Percentiles rank a stretch among this genome's conserved stretches.
These are phyloP conservation scores for Acacia acuminata DNA, from an alignment of 306 rosid genomes.

Conservation along the genomic window DNA sequence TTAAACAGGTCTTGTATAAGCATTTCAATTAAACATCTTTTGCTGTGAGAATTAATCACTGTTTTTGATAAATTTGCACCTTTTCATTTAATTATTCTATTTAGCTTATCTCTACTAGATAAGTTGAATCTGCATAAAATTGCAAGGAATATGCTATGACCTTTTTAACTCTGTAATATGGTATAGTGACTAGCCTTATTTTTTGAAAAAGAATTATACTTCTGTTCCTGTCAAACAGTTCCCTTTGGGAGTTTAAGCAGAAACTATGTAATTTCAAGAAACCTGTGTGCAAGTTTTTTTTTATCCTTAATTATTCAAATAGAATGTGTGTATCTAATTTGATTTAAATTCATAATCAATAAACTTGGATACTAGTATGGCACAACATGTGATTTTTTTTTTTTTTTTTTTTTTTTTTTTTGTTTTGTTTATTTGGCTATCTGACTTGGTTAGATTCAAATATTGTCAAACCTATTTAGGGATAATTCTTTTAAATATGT, in stretches of 20 bases:
- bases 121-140: neutral
- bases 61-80: neutral
- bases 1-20: neutral
- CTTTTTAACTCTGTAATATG: neutral
- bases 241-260: neutral
- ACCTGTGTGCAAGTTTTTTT: no score
- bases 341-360: neutral
- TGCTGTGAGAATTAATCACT: neutral
- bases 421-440: no score
- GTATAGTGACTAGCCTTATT: neutral
- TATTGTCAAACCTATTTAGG: no score
- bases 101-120: neutral
- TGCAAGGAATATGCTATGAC: neutral
- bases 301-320: neutral
- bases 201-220: neutral
- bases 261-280: neutral
- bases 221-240: neutral
- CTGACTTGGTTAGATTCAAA: no score
- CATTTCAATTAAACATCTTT: neutral
- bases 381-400: no score
- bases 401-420: no score
- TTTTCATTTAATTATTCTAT: neutral
- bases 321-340: no score
- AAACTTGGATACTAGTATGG: no score
- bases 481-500: no score